Evolutionary conservation across 805 yeast genomes (phyloP).

Genomic region (Metschnikowia sp.): DNA sequence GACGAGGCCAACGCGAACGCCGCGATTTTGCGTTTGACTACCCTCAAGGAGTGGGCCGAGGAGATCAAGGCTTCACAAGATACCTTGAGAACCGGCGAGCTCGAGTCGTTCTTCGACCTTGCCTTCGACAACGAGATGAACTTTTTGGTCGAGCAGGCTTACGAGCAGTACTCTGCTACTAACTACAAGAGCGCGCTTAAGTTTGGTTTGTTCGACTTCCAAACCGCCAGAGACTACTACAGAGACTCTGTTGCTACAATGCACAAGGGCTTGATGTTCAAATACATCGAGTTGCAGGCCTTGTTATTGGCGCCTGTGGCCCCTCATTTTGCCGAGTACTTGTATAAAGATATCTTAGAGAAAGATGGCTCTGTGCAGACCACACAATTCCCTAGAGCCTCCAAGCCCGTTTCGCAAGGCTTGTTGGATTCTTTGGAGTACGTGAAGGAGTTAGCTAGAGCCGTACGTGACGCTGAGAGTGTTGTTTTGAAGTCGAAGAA

Average conservation of each 20-base stretch:
- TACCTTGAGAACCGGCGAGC: slow-evolving; percentile 47
- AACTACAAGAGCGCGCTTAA: slow-evolving; percentile 87
- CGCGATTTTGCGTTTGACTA: slow-evolving; percentile 88
- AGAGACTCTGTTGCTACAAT: slow-evolving; percentile 72
- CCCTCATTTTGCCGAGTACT: slow-evolving; percentile 91
- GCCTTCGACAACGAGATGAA: slow-evolving; percentile 96
- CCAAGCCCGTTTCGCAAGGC: slow-evolving; percentile 59
- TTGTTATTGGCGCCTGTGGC: slow-evolving; percentile 87
- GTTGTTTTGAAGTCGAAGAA: slow-evolving; percentile 76
- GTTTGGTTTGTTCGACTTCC: slow-evolving; percentile 89
- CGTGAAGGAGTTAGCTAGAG: slow-evolving; percentile 72
- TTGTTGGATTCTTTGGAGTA: slow-evolving; percentile 70
- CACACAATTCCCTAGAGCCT: slow-evolving; percentile 77
- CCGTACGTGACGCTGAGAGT: slow-evolving; percentile 92
- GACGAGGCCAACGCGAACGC: slow-evolving; percentile 97
- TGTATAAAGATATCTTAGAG: slow-evolving; percentile 79
- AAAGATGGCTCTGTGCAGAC: slow-evolving; percentile 64
- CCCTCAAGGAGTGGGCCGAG: slow-evolving; percentile 94
- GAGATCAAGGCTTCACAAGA: slow-evolving; percentile 55
- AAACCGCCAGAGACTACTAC: slow-evolving; percentile 92
- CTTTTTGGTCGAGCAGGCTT: slow-evolving; percentile 67
- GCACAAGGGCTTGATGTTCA: slow-evolving; percentile 78
- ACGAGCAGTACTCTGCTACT: slow-evolving; percentile 65
- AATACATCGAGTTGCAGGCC: slow-evolving; percentile 84
- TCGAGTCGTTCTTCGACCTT: slow-evolving; percentile 66